A percentile compares a stretch with the other conserved stretches of the same genome.
These are phyloP conservation scores for Fusarium chuoi DNA, from an alignment of 2,329 filamentous ascomycete genomes.

Conservation along the genomic window DNA sequence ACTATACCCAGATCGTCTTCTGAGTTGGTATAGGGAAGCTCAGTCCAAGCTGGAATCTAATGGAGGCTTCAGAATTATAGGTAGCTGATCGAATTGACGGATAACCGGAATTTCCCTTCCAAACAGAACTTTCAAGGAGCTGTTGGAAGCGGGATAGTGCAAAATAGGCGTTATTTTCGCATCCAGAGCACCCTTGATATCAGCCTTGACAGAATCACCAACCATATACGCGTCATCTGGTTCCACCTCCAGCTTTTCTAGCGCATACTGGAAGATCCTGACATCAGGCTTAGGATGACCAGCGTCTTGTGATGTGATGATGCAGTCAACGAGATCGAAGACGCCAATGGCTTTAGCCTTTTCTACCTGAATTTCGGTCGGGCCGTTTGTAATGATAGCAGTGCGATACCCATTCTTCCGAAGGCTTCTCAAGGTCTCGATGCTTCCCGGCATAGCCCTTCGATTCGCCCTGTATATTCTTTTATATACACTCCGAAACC, in stretches of 20 bases:
- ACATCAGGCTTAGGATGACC: constrained; percentile 1
- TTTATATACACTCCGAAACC: constrained; percentile 8
- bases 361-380: neutral
- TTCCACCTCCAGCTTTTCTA: fast-evolving
- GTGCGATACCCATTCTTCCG: neutral
- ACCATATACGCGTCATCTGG: neutral
- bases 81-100: neutral
- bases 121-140: fast-evolving
- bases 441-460: neutral
- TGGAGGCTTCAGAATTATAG: fast-evolving
- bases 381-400: constrained; percentile 9
- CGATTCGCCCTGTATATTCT: neutral
- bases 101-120: neutral
- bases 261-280: neutral
- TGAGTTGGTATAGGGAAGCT: neutral
- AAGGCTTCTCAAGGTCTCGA: neutral
- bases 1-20: too few species aligned
- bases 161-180: neutral
- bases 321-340: neutral
- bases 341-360: constrained; percentile 10
- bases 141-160: fast-evolving
- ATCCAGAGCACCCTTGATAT: neutral
- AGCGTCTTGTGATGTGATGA: constrained; percentile 14
- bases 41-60: neutral
- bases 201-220: neutral